Percentiles rank a stretch among this genome's conserved stretches.
These are phyloP conservation scores for Ustilago tritici DNA, from an alignment of 1,284 basidiomycete genomes.

Conservation along the genomic window DNA sequence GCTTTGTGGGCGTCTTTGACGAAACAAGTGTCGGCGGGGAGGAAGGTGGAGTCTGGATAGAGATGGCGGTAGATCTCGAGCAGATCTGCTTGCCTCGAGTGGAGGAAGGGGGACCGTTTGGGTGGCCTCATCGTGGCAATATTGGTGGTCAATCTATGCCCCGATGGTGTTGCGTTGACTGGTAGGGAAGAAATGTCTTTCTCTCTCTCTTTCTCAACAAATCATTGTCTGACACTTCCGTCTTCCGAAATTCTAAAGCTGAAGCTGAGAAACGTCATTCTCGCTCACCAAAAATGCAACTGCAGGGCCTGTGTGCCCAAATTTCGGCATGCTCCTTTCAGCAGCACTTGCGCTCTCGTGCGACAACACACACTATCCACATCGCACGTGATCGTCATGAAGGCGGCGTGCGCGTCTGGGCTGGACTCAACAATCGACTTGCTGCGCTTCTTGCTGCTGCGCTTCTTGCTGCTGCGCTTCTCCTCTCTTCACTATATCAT, in stretches of 20 bases:
- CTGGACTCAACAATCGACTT: too few relatives aligned
- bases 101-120: conserved; percentile 47
- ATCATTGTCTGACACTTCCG: conserved; percentile 39
- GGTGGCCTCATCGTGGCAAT: conserved; percentile 45
- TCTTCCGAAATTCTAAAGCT: conserved; percentile 10
- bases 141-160: background rate
- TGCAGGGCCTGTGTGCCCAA: background rate
- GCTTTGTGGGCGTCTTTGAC: conserved; percentile 21
- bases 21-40: conserved; percentile 13
- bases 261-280: background rate
- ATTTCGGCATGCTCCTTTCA: conserved; percentile 4
- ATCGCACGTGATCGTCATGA: too few relatives aligned
- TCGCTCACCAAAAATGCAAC: background rate
- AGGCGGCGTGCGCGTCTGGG: too few relatives aligned
- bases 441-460: too few relatives aligned
- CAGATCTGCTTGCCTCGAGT: conserved; percentile 43
- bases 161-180: background rate
- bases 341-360: conserved; percentile 14
- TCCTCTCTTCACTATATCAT: too few relatives aligned
- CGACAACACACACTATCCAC: conserved; percentile 12
- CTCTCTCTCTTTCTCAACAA: background rate
- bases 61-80: conserved; percentile 48
- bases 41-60: conserved; percentile 34
- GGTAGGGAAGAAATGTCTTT: background rate
- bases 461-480: too few relatives aligned